Percentiles rank a stretch among this genome's conserved stretches.
These are phyloP conservation scores for Auricularia cornea DNA, from an alignment of 768 basidiomycete genomes.

Conservation along the genomic window DNA sequence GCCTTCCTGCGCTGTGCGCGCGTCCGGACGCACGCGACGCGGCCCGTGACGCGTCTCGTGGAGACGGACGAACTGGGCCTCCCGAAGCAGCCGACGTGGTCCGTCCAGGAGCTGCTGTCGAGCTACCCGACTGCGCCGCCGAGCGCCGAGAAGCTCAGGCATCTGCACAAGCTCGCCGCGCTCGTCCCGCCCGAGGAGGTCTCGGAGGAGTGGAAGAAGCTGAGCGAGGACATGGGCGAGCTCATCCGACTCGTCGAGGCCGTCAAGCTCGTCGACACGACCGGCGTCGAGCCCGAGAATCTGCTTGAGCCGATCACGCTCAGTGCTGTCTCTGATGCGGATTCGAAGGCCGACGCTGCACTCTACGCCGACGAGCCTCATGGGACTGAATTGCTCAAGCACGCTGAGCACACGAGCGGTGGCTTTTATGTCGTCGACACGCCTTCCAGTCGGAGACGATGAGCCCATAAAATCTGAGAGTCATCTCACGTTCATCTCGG, in stretches of 20 bases:
- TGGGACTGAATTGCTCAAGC: conserved; percentile 40
- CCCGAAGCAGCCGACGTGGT: conserved; percentile 67
- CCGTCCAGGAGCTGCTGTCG: conserved; percentile 64
- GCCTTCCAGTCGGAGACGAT: not conserved
- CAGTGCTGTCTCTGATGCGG: conserved; percentile 8
- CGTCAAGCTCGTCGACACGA: conserved; percentile 51
- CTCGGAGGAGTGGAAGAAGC: conserved; percentile 40
- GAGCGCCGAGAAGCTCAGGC: conserved; percentile 46
- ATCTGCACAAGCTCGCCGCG: conserved; percentile 65
- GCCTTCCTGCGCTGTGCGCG: not conserved
- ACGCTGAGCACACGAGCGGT: conserved; percentile 42
- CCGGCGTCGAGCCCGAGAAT: conserved; percentile 7
- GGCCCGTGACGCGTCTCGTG: not conserved
- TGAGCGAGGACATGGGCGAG: conserved; percentile 58
- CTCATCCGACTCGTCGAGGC: conserved; percentile 75
- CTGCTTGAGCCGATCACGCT: conserved; percentile 23
- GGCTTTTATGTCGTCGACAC: conserved; percentile 57
- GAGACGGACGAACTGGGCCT: conserved; percentile 53
- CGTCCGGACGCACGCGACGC: not conserved
- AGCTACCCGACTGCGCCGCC: conserved; percentile 67
- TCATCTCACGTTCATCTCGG: no score
- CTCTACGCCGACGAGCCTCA: conserved; percentile 18
- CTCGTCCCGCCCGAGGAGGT: conserved; percentile 55
- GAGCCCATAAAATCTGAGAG: not conserved
- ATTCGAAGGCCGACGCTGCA: not conserved